Evolutionary conservation across 163 green algal species (phyloP), one percentile per base, ranked within the genome.

Genomic region (Scenedesmus sp.): DNA sequence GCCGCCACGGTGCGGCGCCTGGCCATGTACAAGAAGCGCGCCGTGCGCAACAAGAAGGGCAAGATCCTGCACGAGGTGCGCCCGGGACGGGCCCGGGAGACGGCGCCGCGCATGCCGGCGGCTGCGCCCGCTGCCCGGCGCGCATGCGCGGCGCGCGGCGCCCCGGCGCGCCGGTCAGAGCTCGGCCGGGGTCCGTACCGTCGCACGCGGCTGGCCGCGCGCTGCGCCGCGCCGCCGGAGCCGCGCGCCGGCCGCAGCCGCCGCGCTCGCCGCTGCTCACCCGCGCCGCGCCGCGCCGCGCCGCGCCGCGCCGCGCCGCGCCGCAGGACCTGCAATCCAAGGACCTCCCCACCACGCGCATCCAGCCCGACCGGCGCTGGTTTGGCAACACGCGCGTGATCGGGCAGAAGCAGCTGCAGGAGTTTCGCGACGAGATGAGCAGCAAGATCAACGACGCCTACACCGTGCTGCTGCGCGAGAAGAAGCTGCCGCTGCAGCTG

Each of bases 311-410:
- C n/a, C n/a, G n/a, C n/a, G 3, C 42, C 9, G 62, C 18, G 9
- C 33, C 71, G 28, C 87, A 98, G 89, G 94, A 98, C 24, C 84
- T 98, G 36, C 96, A 99, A 86, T 95, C 86, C 45, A 97, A 95
- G 75, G 96, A 97, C 7, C 85, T 99, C 47, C 97, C 97, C 18
- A 95, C 80, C 62, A 99, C 94, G 24, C 89, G 97, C 31, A 99
- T 99, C 73, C 90, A 97, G 70, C 96, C 97, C 17, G 96, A 99
- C 85, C 88, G 97, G 14, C 89, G 97, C 24, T 98, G 94, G 94
- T 98, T 98, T 85, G 96, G 96, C 64, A 99, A 99, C 90, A 99
- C 96, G 15, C 92, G 96, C 44, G 94, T 99, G 3, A 93, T 99
- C 24, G 96, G 96, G 1, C 94, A 98, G 85, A 97, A 97, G 84